phyloP scores from a whole-genome alignment of 2,329 filamentous ascomycete genomes.

The Penicillium sp. region DNA sequence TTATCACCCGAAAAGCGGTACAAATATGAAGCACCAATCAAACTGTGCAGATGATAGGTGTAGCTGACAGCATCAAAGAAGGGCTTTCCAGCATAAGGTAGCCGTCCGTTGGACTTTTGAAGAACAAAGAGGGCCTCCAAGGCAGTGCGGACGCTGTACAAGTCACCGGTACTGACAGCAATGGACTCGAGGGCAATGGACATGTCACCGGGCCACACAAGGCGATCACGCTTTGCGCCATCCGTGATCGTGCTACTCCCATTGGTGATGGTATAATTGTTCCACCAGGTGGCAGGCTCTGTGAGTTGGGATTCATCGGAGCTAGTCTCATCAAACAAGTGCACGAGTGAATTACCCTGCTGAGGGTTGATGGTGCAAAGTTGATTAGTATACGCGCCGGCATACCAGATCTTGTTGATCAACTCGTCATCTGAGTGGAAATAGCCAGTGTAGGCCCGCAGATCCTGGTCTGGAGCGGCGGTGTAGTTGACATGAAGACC shows the following conservation, averaged over 20 bases:
- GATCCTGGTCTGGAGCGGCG: conserved; percentile 38
- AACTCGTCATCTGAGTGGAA: conserved; percentile 53
- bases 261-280: conserved; percentile 32
- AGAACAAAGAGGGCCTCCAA: conserved; percentile 51
- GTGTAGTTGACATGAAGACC: conserved; percentile 47
- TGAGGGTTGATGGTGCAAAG: conserved; percentile 34
- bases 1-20: conserved; percentile 47
- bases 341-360: conserved; percentile 22
- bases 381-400: conserved; percentile 52
- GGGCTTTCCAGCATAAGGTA: conserved; percentile 55
- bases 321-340: conserved; percentile 1
- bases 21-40: conserved; percentile 50
- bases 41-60: conserved; percentile 58
- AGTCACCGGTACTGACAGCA: conserved; percentile 57
- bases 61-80: conserved; percentile 46
- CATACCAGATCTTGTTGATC: conserved; percentile 60
- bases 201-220: conserved; percentile 65
- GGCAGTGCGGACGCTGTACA: conserved; percentile 53
- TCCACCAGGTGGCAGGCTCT: conserved; percentile 30
- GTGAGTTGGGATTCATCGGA: conserved; percentile 16
- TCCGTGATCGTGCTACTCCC: conserved; percentile 40
- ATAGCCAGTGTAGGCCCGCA: conserved; percentile 53
- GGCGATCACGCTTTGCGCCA: conserved; percentile 44
- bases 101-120: conserved; percentile 46
- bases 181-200: conserved; percentile 57